Base-by-base conservation (phyloP, 495 filamentous ascomycete species). In the Xylaria flabelliformis region DNA sequence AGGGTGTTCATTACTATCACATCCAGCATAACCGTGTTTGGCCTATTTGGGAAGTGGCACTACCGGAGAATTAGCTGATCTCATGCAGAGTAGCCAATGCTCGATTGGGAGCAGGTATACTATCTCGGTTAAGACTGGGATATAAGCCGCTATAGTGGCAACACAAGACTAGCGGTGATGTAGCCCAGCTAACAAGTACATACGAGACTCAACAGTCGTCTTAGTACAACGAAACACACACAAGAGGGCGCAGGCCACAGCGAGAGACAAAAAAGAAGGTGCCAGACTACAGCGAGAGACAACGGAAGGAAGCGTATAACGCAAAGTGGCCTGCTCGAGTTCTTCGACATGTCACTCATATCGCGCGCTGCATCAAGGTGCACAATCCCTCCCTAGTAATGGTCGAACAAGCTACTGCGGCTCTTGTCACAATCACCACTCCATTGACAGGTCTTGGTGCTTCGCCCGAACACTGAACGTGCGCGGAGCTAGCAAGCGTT, bases 401-500 rank as follows among this genome's bases (percentile, higher is more conserved):
- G 53, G 53, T 68, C 44, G 48, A n/a, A 55, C 50, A 62, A 50
- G 67, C 67, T 70, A 70, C 55, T 70, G 67, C 67, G 67, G 67
- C 55, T 61, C 53, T 39, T 70, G 55, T 61, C 67, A 69, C 67
- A 59, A 41, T 69, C 53, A 56, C 34, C 13, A 48, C 36, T 46
- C 7, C 67, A 34, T 61, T 26, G 19, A 58, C 51, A 61, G 44
- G 44, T 70, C 26, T 62, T 62, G 48, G 61, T 64, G 17, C 48
- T 71, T 64, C 36, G 69, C 24, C 59, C 69, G 69, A 56, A 34
- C n/a, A 34, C 29, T 34, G 6, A 55, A 24, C 21, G 36, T 39
- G 46, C 50, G 58, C 44, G 59, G 68, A 39, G 42, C n/a, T 32
- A 13, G 32, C 46, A 59, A 36, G 55, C 29, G 29, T 46, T 59